A percentile compares a stretch with the other conserved stretches of the same genome.
Evolutionary conservation across 805 yeast genomes (phyloP).

Genomic region (Nakazawaea pomicola): DNA sequence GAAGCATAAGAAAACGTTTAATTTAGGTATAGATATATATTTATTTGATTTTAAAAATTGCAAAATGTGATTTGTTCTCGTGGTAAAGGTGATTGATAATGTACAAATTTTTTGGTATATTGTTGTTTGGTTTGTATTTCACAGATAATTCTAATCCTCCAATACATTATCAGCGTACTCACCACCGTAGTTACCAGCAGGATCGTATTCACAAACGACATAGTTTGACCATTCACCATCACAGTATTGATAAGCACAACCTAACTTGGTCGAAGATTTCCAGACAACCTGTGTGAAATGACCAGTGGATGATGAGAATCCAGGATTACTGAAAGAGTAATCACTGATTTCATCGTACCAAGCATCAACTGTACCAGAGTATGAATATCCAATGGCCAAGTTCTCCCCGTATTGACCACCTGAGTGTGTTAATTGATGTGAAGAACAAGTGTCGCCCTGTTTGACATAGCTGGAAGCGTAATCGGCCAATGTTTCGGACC

Average conservation of each 20-base stretch:
- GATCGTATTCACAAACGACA: constrained; percentile 67
- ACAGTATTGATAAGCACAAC: constrained; percentile 71
- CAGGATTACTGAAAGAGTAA: constrained; percentile 49
- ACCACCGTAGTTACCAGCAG: constrained; percentile 68
- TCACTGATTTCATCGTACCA: constrained; percentile 66
- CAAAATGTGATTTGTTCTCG: not conserved
- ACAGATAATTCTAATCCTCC: not conserved
- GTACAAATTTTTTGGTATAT: not conserved
- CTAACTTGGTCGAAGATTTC: constrained; percentile 55
- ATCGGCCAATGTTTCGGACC: constrained; percentile 49
- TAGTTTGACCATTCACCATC: constrained; percentile 40
- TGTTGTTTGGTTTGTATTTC: no score
- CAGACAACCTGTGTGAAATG: constrained; percentile 84
- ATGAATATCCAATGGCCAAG: constrained; percentile 66
- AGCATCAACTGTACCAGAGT: constrained; percentile 58
- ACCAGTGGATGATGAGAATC: constrained; percentile 48
- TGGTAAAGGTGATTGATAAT: no score
- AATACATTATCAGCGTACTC: constrained; percentile 32
- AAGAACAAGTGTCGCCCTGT: constrained; percentile 50
- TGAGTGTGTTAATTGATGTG: constrained; percentile 48
- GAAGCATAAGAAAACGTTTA: not conserved
- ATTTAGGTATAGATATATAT: not conserved
- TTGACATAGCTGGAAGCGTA: constrained; percentile 57
- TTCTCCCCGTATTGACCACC: constrained; percentile 72
- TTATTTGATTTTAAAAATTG: not conserved